phyloP scores from a whole-genome alignment of 129 eudicot genomes.

The Artemisia tridentata region DNA sequence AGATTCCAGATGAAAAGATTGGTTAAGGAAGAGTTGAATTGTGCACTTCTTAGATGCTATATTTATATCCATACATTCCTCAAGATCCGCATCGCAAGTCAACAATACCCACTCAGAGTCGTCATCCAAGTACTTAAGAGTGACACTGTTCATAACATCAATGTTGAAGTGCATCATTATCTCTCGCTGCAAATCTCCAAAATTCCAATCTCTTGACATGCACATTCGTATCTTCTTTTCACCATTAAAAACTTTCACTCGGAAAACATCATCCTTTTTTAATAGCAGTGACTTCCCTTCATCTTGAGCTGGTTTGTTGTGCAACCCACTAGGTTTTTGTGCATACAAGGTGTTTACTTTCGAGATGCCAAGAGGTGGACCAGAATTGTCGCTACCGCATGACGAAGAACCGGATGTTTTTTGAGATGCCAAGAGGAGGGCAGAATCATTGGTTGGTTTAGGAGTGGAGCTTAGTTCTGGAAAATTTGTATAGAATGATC shows the following conservation, averaged over 20 bases:
- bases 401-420: conserved; percentile 38
- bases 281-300: conserved; percentile 25
- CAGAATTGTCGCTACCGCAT: conserved; percentile 38
- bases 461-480: conserved; percentile 48
- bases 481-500: conserved; percentile 55
- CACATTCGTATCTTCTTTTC: conserved; percentile 49
- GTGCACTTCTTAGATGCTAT: conserved; percentile 38
- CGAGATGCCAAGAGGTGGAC: conserved; percentile 36
- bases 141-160: conserved; percentile 33
- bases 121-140: conserved; percentile 62
- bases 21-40: conserved; percentile 44
- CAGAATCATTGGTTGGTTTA: conserved; percentile 22
- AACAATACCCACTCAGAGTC: conserved; percentile 68
- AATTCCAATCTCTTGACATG: conserved; percentile 39
- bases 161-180: conserved; percentile 42
- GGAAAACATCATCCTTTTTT: conserved; percentile 27
- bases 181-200: conserved; percentile 42
- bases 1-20: conserved; percentile 31
- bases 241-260: conserved; percentile 45
- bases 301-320: conserved; percentile 37
- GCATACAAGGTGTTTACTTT: conserved; percentile 27
- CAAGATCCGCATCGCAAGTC: conserved; percentile 70
- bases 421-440: conserved; percentile 17
- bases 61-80: conserved; percentile 60
- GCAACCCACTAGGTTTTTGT: conserved; percentile 24